Conservation (phyloP, 2,329 filamentous ascomycete genomes). For the Ceratocystis colombiana region DNA sequence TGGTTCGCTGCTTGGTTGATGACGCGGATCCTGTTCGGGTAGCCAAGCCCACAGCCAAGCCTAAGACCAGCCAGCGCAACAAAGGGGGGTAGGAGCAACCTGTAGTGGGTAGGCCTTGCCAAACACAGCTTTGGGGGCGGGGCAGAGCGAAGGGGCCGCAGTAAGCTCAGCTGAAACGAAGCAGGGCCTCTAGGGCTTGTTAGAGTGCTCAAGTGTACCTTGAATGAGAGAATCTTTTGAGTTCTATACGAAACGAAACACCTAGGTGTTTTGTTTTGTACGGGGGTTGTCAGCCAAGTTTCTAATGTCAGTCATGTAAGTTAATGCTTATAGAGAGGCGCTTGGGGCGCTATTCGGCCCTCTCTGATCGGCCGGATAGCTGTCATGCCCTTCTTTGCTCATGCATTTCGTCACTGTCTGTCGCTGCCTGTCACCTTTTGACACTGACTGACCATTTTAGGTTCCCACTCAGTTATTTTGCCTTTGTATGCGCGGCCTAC, state of each 20-base stretch:
- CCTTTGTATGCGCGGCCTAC: not conserved
- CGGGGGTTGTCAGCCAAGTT: too few relatives aligned
- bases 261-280: not conserved
- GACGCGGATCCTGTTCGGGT: not conserved
- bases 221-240: not conserved
- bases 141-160: not conserved
- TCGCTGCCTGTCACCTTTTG: not conserved
- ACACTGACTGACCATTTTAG: not conserved
- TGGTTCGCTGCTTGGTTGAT: not conserved
- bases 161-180: slow-evolving; percentile 5
- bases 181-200: not conserved
- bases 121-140: not conserved
- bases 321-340: too few relatives aligned
- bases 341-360: too few relatives aligned
- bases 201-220: not conserved
- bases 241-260: not conserved
- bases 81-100: not conserved
- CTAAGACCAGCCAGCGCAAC: not conserved
- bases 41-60: slow-evolving; percentile 8
- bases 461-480: not conserved
- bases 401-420: not conserved
- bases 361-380: too few relatives aligned
- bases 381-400: too few relatives aligned
- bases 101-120: too few relatives aligned
- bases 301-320: too few relatives aligned